Evolutionary conservation across 805 yeast genomes (phyloP), one percentile per base, ranked within the genome.

Genomic region (Myxozyma lipomycoides): DNA sequence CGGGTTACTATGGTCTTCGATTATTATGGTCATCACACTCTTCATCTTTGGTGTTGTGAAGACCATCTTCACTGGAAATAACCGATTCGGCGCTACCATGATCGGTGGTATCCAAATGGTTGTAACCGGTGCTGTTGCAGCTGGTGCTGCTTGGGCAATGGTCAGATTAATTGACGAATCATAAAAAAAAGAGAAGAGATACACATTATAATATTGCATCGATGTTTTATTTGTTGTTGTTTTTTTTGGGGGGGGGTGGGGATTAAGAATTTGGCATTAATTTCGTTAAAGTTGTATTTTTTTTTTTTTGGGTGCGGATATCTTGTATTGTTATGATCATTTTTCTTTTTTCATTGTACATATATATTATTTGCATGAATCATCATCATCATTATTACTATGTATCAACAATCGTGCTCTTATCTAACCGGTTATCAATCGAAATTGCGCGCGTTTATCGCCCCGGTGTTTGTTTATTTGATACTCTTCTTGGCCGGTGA

Each of bases 71-170:
- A 84, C 97, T 3, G 80, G 95, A 95, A 48, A 44, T 50, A 46
- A 19, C 46, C 23, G 46, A 40, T 44, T 56, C 47, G 19, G 43
- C 41, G 26, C 54, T 57, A 48, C 66, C 68, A 44, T 84, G 2
- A 70, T 74, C 45, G 96, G 90, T 68, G 98, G 97, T 40, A 50
- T 84, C 18, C 95, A 88, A 70, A 91, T 93, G 98, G 82, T 88
- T 47, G 69, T 84, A n/a, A 90, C 87, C 45, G 98, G 98, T 36
- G 95, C 97, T n/a, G 72, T 85, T 28, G 98, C 98, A 21, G 98
- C 98, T 3, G 95, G 96, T 3, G 86, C 95, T 22, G 98, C 98
- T 9, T 91, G 96, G 95, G 80, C 79, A 40, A 78, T 90, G 65
- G 98, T 91, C 30, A 84, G 82, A 66, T 67, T 83, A 57, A 81